Evolutionary conservation across 768 basidiomycete species (phyloP).

Genomic region (Coprinopsis marcescibilis): DNA sequence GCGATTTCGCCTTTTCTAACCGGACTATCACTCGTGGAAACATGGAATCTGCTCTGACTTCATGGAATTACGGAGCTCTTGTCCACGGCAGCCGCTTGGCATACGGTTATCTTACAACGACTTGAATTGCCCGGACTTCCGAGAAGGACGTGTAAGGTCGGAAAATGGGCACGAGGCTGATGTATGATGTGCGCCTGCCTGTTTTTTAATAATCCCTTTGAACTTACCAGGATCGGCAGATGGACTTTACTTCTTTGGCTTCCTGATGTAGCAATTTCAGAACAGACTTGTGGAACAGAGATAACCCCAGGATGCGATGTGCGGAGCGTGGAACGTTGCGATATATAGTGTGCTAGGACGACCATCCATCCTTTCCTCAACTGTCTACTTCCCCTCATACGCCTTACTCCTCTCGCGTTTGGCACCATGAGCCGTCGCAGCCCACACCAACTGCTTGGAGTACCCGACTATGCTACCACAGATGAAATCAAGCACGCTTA

Average conservation of each 20-base stretch:
- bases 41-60: not conserved
- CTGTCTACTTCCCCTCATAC: not conserved
- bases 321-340: not conserved
- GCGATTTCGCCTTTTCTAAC: not conserved
- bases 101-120: slow-evolving; percentile 1
- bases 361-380: not conserved
- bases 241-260: slow-evolving; percentile 1
- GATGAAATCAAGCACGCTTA: slow-evolving; percentile 57
- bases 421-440: slow-evolving; percentile 9
- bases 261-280: slow-evolving; percentile 1
- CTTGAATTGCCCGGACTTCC: not conserved
- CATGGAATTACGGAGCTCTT: not conserved
- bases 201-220: slow-evolving; percentile 1
- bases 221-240: slow-evolving; percentile 1
- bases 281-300: not conserved
- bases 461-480: slow-evolving; percentile 29
- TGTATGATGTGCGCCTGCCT: slow-evolving; percentile 1
- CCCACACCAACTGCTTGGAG: slow-evolving; percentile 10
- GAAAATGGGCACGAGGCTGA: not conserved
- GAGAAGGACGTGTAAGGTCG: not conserved
- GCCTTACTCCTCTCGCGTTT: not conserved
- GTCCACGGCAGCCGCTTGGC: not conserved
- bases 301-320: not conserved
- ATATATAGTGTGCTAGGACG: not conserved
- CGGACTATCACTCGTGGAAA: not conserved